phyloP scores from a whole-genome alignment of 345 rosid genomes.

The Pistacia vera region DNA sequence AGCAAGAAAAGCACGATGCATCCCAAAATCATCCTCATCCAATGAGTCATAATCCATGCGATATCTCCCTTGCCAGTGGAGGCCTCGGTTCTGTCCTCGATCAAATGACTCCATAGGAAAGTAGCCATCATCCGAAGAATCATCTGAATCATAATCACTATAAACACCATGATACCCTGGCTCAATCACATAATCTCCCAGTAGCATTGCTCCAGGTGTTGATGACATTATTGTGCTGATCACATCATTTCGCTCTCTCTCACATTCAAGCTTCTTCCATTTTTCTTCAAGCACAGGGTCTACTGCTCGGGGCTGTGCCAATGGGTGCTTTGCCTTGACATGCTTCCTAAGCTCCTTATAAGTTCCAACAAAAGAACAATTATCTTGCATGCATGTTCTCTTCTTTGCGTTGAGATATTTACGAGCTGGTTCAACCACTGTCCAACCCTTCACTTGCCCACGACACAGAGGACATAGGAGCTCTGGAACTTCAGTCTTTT shows the following conservation, averaged over 20 bases:
- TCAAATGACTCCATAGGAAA: conserved; percentile 44
- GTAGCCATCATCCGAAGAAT: conserved; percentile 44
- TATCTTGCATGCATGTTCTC: conserved; percentile 81
- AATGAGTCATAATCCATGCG: conserved; percentile 40
- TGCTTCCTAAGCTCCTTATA: conserved; percentile 75
- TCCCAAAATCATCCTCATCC: conserved; percentile 41
- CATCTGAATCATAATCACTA: conserved; percentile 57
- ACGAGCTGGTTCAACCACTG: conserved; percentile 79
- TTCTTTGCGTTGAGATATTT: conserved; percentile 63
- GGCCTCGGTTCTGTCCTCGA: conserved; percentile 31
- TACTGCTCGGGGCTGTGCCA: conserved; percentile 72
- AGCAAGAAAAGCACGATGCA: conserved; percentile 33
- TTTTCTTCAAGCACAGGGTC: conserved; percentile 72
- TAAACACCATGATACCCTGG: conserved; percentile 44
- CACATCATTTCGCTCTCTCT: conserved; percentile 67
- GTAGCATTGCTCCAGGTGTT: conserved; percentile 71
- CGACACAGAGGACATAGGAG: conserved; percentile 86
- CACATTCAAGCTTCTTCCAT: conserved; percentile 79
- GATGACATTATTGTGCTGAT: conserved; percentile 80
- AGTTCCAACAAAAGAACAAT: conserved; percentile 63
- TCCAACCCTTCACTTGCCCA: conserved; percentile 94
- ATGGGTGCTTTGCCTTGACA: conserved; percentile 74
- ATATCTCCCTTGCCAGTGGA: conserved; percentile 28
- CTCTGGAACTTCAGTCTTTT: conserved; percentile 55
- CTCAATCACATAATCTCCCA: conserved; percentile 93